Evolutionary conservation across 306 rosid species (phyloP).

Genomic region (Inga laurina): DNA sequence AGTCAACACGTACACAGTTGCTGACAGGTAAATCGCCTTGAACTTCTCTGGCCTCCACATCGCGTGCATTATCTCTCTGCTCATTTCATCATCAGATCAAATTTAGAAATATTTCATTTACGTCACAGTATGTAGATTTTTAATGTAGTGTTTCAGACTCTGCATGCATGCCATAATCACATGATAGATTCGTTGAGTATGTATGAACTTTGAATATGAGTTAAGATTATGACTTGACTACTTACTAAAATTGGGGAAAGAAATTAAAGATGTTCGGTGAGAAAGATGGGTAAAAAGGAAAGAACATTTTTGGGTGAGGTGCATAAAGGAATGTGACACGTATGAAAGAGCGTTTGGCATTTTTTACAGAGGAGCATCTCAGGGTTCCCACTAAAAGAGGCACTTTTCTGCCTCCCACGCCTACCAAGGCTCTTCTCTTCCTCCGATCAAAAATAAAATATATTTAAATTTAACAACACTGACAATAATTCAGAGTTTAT

Average conservation of each 20-base stretch:
- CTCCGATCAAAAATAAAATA: background rate
- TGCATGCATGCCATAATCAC: background rate
- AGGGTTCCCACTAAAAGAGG: constrained; percentile 31
- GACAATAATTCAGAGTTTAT: background rate
- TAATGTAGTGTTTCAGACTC: background rate
- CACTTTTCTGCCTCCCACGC: constrained; percentile 67
- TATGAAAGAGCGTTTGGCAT: constrained; percentile 30
- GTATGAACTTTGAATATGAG: background rate
- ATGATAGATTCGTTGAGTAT: background rate
- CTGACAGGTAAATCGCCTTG: constrained; percentile 80
- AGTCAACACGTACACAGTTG: constrained; percentile 87
- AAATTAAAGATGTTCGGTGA: background rate
- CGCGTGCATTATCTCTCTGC: constrained; percentile 98
- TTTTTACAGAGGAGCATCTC: constrained; percentile 13
- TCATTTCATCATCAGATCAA: background rate
- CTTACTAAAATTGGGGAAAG: background rate
- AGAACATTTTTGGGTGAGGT: constrained; percentile 10
- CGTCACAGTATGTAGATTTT: background rate
- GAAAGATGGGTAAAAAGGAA: background rate
- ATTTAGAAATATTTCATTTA: background rate
- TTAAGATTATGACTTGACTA: background rate
- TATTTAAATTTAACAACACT: background rate
- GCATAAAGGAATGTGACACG: no score
- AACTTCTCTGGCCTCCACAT: constrained; percentile 99
- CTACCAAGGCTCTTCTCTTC: constrained; percentile 22